Base-by-base conservation (phyloP, 805 yeast genomes). In the Lipomyces sp. region DNA sequence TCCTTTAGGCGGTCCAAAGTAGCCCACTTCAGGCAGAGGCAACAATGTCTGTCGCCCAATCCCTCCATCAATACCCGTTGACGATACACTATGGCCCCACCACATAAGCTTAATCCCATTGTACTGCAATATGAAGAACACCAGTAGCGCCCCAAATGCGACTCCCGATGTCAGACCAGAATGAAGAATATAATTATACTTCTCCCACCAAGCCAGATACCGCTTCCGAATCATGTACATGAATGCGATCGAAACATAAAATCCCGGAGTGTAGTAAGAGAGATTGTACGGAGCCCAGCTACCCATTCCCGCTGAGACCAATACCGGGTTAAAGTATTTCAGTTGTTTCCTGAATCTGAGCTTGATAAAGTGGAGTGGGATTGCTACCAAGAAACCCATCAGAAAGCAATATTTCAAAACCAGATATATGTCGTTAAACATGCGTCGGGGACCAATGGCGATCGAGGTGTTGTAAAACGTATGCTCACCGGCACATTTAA, bases 201-300 rank as follows among this genome's bases (percentile, higher is more conserved):
- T 87, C 50, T 87, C 86, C 92, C 92, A 88, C 92, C 92, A 88
- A 57, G 81, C 78, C 58, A 83, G 79, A 77, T 84, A 86, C 66
- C 80, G 79, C 84, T 80, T n/a, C 67, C 85, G 86, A 62, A 88
- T 76, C 71, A 80, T 79, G n/a, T 86, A 79, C 87, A 88, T n/a
- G n/a, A n/a, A n/a, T 4, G 80, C 60, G 69, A 82, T 82, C 4
- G 90, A 88, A 53, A 64, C 34, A 50, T n/a, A 63, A 24, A 59
- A 34, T 3, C 64, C 65, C 10, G 51, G 51, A 15, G 33, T 60
- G 59, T 42, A 59, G 65, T 63, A 63, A 1, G 65, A 33, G 18
- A 59, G 51, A n/a, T 59, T 63, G 55, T 63, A 63, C 4, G 65
- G 62, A 13, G 64, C 65, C 65, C 65, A 63, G 57, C 32, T 32